phyloP scores from a whole-genome alignment of 2,329 filamentous ascomycete species.

The Nannizziopsis arthrosporioides region DNA sequence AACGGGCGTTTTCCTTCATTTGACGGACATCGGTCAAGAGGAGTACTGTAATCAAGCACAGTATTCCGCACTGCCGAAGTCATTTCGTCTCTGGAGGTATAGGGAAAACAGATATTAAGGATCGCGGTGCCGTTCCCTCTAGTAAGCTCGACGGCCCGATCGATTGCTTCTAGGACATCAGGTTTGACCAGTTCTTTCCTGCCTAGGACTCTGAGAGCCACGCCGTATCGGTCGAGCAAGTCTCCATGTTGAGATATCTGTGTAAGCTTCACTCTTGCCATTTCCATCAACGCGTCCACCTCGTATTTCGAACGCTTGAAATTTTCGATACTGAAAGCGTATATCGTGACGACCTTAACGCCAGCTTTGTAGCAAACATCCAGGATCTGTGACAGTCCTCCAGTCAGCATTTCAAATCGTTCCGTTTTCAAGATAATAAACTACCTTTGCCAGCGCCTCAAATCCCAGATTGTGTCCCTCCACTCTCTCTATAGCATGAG shows the following conservation, averaged over 20 bases:
- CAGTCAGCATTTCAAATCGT: neutral
- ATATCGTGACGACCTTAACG: constrained; percentile 92
- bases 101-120: constrained; percentile 94
- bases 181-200: constrained; percentile 71
- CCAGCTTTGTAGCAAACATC: constrained; percentile 98
- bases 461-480: constrained; percentile 95
- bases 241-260: constrained; percentile 90
- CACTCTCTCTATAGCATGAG: constrained; percentile 85
- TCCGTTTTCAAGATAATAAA: neutral
- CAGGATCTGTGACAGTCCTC: constrained; percentile 52
- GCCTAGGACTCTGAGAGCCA: constrained; percentile 72
- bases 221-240: constrained; percentile 83
- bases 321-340: constrained; percentile 98
- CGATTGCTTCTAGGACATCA: constrained; percentile 80
- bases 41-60: constrained; percentile 72
- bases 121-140: constrained; percentile 68
- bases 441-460: constrained; percentile 76
- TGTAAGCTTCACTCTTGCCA: constrained; percentile 87
- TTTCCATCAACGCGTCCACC: constrained; percentile 92
- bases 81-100: constrained; percentile 92
- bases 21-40: constrained; percentile 40
- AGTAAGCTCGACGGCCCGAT: constrained; percentile 75
- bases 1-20: constrained; percentile 52
- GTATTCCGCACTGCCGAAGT: constrained; percentile 79
- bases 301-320: constrained; percentile 96